These are phyloP conservation scores for Eucalyptus regnans DNA, from an alignment of 345 rosid species.

Conservation along the genomic window DNA sequence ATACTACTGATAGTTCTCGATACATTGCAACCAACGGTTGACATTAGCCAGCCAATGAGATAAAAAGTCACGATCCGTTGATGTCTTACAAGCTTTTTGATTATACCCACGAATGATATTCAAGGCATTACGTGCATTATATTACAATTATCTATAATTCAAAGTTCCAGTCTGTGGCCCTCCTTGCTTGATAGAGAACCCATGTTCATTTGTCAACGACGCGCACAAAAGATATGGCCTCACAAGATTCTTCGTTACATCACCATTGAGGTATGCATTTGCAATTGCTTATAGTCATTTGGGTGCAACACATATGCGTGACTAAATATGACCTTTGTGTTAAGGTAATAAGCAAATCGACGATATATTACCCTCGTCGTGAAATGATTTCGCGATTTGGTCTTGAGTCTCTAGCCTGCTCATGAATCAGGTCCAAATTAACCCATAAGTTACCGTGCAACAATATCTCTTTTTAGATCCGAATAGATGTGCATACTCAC, in stretches of 20 bases:
- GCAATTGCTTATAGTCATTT: neutral
- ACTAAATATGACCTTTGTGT: neutral
- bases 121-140: neutral
- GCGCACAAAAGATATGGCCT: neutral
- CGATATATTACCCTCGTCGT: rapidly evolving
- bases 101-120: neutral
- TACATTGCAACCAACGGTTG: neutral
- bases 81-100: neutral
- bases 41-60: neutral
- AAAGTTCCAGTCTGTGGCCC: neutral
- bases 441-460: neutral
- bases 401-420: neutral
- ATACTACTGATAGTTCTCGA: rapidly evolving
- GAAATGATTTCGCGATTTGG: neutral
- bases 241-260: neutral
- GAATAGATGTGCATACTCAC: neutral
- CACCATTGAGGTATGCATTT: neutral
- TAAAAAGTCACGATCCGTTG: neutral
- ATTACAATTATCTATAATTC: neutral
- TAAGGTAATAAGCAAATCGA: neutral
- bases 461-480: rapidly evolving
- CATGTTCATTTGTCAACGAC: neutral
- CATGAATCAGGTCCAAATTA: rapidly evolving
- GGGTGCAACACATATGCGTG: neutral
- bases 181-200: neutral